Evolutionary conservation across 177 flowering plant species (phyloP).

Genomic region (Vitis hybrid): DNA sequence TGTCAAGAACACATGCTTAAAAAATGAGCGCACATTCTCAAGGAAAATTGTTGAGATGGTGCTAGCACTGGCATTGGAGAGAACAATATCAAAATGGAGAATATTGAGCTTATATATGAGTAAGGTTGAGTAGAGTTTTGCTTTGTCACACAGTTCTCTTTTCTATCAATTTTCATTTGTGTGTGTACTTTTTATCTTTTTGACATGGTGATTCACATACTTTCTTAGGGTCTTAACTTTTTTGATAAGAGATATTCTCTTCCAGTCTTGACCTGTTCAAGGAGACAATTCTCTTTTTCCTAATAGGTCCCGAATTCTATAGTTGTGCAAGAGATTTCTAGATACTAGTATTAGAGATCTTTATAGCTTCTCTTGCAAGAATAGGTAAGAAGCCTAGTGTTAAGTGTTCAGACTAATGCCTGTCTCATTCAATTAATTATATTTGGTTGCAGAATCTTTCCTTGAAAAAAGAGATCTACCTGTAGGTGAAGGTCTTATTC

Average conservation of each 20-base stretch:
- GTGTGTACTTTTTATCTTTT: not conserved
- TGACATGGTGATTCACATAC: not conserved
- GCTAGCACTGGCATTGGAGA: conserved; percentile 25
- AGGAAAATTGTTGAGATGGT: conserved; percentile 26
- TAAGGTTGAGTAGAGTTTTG: conserved; percentile 14
- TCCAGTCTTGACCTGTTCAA: too few species aligned
- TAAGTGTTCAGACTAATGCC: too few species aligned
- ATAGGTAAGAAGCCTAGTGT: too few species aligned
- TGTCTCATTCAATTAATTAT: too few species aligned
- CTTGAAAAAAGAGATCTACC: too few species aligned
- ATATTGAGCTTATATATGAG: conserved; percentile 22
- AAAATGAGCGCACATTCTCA: conserved; percentile 24
- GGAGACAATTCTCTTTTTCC: not conserved
- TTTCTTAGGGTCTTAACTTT: too few species aligned
- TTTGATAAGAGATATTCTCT: too few species aligned
- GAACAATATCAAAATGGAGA: conserved; percentile 18
- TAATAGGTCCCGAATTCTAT: not conserved
- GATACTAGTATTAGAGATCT: too few species aligned
- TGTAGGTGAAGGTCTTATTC: too few species aligned
- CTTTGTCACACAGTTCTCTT: not conserved
- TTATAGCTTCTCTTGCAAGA: too few species aligned
- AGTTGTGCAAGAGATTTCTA: too few species aligned
- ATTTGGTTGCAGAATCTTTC: too few species aligned
- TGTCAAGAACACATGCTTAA: conserved; percentile 24
- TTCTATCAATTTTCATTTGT: not conserved